Evolutionary conservation across 768 basidiomycete genomes (phyloP), one percentile per base, ranked within the genome.

Genomic region (Mycena belliarum): DNA sequence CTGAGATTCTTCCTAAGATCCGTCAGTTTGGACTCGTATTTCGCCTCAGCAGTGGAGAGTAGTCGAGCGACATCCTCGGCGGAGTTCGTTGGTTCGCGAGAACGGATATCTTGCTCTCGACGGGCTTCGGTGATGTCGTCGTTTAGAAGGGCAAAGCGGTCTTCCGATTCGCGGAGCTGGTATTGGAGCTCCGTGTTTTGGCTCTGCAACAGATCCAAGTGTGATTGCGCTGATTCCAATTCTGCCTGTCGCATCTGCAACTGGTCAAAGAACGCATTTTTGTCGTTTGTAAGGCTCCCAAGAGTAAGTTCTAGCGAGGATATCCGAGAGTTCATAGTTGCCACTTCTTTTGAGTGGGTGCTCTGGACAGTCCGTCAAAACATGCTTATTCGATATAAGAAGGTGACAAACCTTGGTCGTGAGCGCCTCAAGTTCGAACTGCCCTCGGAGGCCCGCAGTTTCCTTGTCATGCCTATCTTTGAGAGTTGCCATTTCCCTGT

Each of bases 181-280:
- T 89, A 95, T 65, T 93, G 85, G 28, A 92, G 76, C 68, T 99
- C 97, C 3, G 87, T 85, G 45, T 86, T 88, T 65, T 91, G 88
- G 46, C 85, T 85, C 64, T 90, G 85, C 20, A 94, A 72, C 1
- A 82, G 81, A 63, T 94, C 92, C 2, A 88, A 77, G 61, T 90
- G 86, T 6, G 83, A 84, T 61, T 88, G 86, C 6, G 87, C 84
- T 2, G 91, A 89, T 72, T 99, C 97, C 12, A 90, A 72, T 67
- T 98, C 95, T 16, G 91, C 95, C 70, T 96, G 93, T 28, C 91
- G 87, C 45, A 89, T 66, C 72, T 98, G 94, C 4, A 94, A 78
- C 58, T 89, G 85, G 63, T 95, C 91, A 69, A 98, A 98, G 61
- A 93, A 81, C 12, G 76, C 70, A 63, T 86, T 87, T 66, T 95